Evolutionary conservation across 805 yeast genomes (phyloP), one percentile per base, ranked within the genome.

Genomic region (Candida tallmaniae): DNA sequence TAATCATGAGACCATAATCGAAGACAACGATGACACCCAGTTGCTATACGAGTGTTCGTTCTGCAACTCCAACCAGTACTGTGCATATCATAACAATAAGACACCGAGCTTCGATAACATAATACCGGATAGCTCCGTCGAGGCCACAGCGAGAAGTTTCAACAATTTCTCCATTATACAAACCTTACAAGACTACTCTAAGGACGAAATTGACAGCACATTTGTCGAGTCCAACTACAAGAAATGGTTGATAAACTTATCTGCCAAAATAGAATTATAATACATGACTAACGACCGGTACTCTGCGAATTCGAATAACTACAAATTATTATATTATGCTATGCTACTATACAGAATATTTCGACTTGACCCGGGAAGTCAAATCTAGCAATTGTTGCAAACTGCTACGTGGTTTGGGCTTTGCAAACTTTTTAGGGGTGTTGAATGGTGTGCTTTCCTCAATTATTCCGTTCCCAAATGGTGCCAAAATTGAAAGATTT

Each of bases 401-500:
- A 24, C 24, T 38, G 15, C 31, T 41, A 42, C 13, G 27, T 26
- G 24, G 34, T 12, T 32, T 38, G 16, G 47, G 46, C 11, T 38
- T 38, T 4, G 21, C 32, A 20, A 40, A 26, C 22, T 36, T 32
- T 21, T 42, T 45, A 3, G 62, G 65, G 2, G 67, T 54, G 7
- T 46, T 51, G 24, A 46, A 45, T 4, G 68, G 69, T 0, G 68
- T 59, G 35, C 68, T 62, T 34, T 60, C 68, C 35, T 58, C 68
- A 1, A 61, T 40, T 2, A 63, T 54, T 4, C 67, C 68, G 27
- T 50, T 52, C 5, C 63, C 68, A 41, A 60, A 54, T 7, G 61
- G 61, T 9, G 57, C 50, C 26, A 65, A 43, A 9, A 58, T 51
- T 6, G 69, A 60, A 5, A 47, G 48, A 33, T 53, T 51, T 8